Evolutionary conservation across 2,329 filamentous ascomycete species (phyloP).

Genomic region (Tricladium varicosporioides): DNA sequence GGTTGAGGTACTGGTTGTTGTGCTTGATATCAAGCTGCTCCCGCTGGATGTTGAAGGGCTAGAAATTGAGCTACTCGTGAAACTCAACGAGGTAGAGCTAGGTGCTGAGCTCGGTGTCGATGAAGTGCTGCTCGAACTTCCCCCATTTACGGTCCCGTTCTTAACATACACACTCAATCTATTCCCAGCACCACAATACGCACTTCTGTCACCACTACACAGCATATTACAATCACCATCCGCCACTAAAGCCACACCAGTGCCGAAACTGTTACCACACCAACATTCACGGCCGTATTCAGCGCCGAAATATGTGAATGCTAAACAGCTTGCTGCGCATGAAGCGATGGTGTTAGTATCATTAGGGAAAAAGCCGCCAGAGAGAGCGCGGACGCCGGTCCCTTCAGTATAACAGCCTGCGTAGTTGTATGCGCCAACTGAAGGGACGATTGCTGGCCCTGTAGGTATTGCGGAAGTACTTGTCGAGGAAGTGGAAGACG

Average conservation of each 20-base stretch:
- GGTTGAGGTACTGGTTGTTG: not conserved
- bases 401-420: constrained; percentile 34
- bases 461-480: constrained; percentile 17
- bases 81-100: not conserved
- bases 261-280: constrained; percentile 23
- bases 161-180: constrained; percentile 27
- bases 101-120: not conserved
- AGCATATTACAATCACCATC: constrained; percentile 19
- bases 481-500: constrained; percentile 5
- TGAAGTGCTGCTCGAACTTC: not conserved
- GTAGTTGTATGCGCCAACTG: constrained; percentile 23
- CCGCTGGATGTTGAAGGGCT: not conserved
- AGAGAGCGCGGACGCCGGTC: constrained; percentile 25
- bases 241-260: constrained; percentile 12
- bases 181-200: constrained; percentile 34
- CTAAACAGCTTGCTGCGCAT: constrained; percentile 24
- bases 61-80: not conserved
- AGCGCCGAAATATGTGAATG: constrained; percentile 21
- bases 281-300: constrained; percentile 27
- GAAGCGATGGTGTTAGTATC: constrained; percentile 31
- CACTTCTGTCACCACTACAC: constrained; percentile 26
- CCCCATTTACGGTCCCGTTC: constrained; percentile 1
- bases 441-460: constrained; percentile 18
- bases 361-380: constrained; percentile 17
- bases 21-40: not conserved